Evolutionary conservation across 495 filamentous ascomycete species (phyloP).

Genomic region (Entonaema liquescens): DNA sequence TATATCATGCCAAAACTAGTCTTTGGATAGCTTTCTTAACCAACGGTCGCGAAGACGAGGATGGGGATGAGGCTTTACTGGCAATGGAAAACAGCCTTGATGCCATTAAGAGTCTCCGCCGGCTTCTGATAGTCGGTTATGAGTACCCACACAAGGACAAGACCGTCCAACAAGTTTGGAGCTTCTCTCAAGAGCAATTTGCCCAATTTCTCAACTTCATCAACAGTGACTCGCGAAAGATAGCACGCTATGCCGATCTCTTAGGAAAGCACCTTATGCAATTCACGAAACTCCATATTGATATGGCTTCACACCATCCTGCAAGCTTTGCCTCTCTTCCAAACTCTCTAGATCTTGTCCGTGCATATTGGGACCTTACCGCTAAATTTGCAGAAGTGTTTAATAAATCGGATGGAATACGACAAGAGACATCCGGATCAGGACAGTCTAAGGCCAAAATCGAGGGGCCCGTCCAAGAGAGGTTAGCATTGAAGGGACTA

Average conservation of each 20-base stretch:
- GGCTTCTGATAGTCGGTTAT: constrained; percentile 82
- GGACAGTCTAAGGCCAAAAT: constrained; percentile 62
- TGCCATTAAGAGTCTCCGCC: constrained; percentile 79
- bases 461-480: constrained; percentile 72
- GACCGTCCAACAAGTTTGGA: constrained; percentile 81
- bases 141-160: constrained; percentile 80
- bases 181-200: constrained; percentile 72
- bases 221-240: constrained; percentile 57
- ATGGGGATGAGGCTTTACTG: constrained; percentile 66
- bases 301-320: constrained; percentile 79
- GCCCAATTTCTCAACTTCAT: constrained; percentile 68
- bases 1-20: constrained; percentile 79
- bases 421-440: constrained; percentile 54
- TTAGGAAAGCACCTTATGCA: constrained; percentile 89
- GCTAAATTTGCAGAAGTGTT: constrained; percentile 77
- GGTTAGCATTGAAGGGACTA: constrained; percentile 79
- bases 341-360: constrained; percentile 75
- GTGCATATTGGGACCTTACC: constrained; percentile 84
- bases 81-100: constrained; percentile 77
- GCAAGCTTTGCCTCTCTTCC: constrained; percentile 83
- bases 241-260: constrained; percentile 55
- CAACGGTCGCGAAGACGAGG: constrained; percentile 61
- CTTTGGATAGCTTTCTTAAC: constrained; percentile 71
- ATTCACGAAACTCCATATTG: constrained; percentile 88
- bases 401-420: constrained; percentile 58